Evolutionary conservation across 116 monocot species (phyloP), one percentile per base, ranked within the genome.

Genomic region (Posidonia oceanica): DNA sequence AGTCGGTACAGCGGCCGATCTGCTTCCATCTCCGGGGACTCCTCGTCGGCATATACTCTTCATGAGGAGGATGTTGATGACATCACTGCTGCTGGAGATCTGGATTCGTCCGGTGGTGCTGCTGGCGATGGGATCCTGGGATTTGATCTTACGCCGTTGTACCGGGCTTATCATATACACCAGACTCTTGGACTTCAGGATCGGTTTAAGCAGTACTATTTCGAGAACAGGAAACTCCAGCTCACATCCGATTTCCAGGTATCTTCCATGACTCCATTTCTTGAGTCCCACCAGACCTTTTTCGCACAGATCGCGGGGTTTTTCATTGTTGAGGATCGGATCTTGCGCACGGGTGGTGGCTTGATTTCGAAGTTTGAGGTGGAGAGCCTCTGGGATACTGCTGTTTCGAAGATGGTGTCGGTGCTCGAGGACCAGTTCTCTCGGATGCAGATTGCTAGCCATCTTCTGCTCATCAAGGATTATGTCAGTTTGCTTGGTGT

Each of bases 361-460:
- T 75, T 98, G 16, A 81, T 84, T 63, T 77, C 90, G 54, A 82
- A 89, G 52, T 5, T 77, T 12, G 86, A 87, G 38, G 98, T 98
- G 21, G 98, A 98, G 58, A 64, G 73, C 4, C 87, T 98, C 7
- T 98, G 98, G 98, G 98, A 98, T 63, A 72, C 85, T 22, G 98
- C 98, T 16, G 78, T 98, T 3, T 77, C 79, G 3, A 98, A 98
- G 82, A 98, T 98, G 93, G 85, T 87, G 15, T 82, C 98, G 1
- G 98, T 98, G 14, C 82, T 98, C 11, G 98, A 93, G 74, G 98
- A 98, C 69, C 92, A 98, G 40, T 98, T 98, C 82, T 92, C 98
- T 12, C 78, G 98, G 20, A 98, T 98, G 93, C 93, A 92, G 85
- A 98, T 87, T 7, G 98, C 98, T 60, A 92, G 83, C 51, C 93